phyloP scores from a whole-genome alignment of 169 alveolate genomes.

The Plasmodium malariae region DNA sequence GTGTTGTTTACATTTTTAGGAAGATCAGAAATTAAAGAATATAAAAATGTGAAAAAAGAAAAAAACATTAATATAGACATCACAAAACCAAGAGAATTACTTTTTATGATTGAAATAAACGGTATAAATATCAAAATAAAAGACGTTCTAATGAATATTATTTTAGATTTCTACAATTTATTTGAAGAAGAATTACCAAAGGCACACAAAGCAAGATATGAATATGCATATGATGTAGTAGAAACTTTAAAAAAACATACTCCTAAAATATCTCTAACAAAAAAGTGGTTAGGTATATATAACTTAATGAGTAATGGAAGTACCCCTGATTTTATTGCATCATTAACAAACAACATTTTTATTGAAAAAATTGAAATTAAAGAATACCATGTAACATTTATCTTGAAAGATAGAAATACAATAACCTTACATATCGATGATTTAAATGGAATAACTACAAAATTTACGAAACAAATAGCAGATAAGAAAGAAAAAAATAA shows the following conservation, averaged over 20 bases:
- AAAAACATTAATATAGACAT: constrained; percentile 41
- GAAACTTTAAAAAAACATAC: constrained; percentile 73
- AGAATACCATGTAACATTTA: constrained; percentile 45
- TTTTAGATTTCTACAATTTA: constrained; percentile 57
- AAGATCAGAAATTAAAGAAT: constrained; percentile 69
- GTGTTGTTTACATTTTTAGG: constrained; percentile 70
- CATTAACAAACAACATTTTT: constrained; percentile 37
- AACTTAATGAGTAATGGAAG: constrained; percentile 73
- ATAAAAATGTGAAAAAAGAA: constrained; percentile 61
- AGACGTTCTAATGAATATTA: constrained; percentile 26
- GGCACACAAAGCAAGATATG: constrained; percentile 68
- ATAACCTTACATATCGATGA: constrained; percentile 54
- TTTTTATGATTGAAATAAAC: constrained; percentile 54
- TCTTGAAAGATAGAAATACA: constrained; percentile 50
- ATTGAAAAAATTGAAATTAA: constrained; percentile 70
- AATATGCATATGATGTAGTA: constrained; percentile 70
- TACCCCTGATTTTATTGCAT: constrained; percentile 71
- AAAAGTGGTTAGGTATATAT: constrained; percentile 67
- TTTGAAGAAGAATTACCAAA: constrained; percentile 70
- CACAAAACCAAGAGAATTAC: constrained; percentile 67
- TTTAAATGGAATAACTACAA: constrained; percentile 64
- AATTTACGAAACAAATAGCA: constrained; percentile 19
- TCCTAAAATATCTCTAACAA: constrained; percentile 64
- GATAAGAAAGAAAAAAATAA: constrained; percentile 8
- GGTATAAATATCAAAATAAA: constrained; percentile 64